Evolutionary conservation across 345 rosid genomes (phyloP), one percentile per base, ranked within the genome.

Genomic region (Eucalyptus tenuipes): DNA sequence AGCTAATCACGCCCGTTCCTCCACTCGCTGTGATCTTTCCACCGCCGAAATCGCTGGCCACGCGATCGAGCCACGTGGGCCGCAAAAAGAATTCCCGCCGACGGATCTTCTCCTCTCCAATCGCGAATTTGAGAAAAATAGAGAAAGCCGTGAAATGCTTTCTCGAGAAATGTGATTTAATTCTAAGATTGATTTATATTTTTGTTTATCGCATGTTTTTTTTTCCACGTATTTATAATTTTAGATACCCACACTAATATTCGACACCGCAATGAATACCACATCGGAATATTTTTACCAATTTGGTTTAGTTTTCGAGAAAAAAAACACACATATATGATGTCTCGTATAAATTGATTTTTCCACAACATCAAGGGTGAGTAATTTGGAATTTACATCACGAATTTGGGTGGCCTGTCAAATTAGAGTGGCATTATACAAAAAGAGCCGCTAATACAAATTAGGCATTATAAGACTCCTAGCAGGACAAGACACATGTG

Each of bases 381-480:
- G 15, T 1, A n/a, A 7, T n/a, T 64, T 29, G 2, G 9, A 64
- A 14, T 64, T 64, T n/a, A 2, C 4, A n/a, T 14, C 2, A 1
- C 8, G 10, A 8, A 66, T 66, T 4, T 15, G 3, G 20, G 11
- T n/a, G 0, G 10, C 40, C 0, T 6, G 1, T 7, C 10, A 31
- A 66, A 66, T 16, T 8, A 31, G 42, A 3, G 24, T 3, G 22
- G 3, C 2, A 9, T 16, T 64, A 8, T 64, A n/a, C 11, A 8
- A 4, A 18, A 31, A 66, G 18, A 66, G 42, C 17, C 16, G 9
- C 10, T 5, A 15, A 3, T 16, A 4, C 5, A 3, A 15, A 31
- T 66, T 31, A n/a, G n/a, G 33, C 22, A 15, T 66, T 16, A 66
- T 3, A 8, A 8, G 20, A 15, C 79, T 66, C 33, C 7, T 31